Percentiles rank a stretch among this genome's conserved stretches.
Evolutionary conservation across 257 asterid genomes (phyloP).

Genomic region (Solanum neorickii): DNA sequence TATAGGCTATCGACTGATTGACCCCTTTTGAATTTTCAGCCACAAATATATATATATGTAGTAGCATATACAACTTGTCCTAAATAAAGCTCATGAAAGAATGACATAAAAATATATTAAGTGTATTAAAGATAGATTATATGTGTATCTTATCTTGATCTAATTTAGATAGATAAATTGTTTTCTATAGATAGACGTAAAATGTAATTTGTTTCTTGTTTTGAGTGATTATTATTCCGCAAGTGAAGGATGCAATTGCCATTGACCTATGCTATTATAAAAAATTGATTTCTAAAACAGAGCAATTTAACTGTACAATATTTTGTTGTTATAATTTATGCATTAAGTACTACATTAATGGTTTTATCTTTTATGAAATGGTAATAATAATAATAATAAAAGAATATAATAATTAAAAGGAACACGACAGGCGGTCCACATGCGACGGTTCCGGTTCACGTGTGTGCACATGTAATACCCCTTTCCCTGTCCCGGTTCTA

Average conservation of each 20-base stretch:
- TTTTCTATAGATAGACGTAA: neutral
- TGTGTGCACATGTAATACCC: slow-evolving; percentile 25
- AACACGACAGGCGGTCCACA: slow-evolving; percentile 24
- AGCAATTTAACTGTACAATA: neutral
- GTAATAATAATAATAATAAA: neutral
- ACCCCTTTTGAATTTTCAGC: neutral
- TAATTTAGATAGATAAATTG: neutral
- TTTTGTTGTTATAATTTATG: neutral
- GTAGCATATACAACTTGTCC: neutral
- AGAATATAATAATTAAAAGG: neutral
- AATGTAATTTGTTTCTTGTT: neutral
- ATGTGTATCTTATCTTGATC: neutral
- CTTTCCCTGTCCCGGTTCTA: neutral
- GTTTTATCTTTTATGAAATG: neutral
- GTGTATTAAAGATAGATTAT: neutral
- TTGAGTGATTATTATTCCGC: neutral
- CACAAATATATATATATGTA: neutral
- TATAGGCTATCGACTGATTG: neutral
- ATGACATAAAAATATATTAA: neutral
- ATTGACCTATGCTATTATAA: neutral
- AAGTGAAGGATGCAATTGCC: neutral
- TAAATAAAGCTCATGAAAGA: neutral
- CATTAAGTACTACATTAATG: neutral
- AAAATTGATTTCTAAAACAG: neutral
- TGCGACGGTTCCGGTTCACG: slow-evolving; percentile 20